These are phyloP conservation scores for Blastocystis sp. DNA, from an alignment of 352 stramenopile species.

Conservation along the genomic window DNA sequence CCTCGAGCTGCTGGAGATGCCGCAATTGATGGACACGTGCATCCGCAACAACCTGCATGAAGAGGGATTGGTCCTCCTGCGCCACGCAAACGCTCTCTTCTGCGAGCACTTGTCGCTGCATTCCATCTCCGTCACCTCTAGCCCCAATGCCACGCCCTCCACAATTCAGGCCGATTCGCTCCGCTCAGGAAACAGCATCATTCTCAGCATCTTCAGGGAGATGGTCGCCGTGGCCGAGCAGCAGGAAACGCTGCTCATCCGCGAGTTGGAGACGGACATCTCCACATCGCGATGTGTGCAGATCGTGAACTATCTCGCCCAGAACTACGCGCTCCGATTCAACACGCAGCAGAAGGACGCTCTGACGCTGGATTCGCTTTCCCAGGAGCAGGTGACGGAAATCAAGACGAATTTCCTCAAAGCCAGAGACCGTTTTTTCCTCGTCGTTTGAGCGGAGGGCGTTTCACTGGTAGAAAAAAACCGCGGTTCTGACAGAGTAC, in stretches of 20 bases:
- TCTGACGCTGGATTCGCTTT: background rate
- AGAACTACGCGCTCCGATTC: conserved; percentile 44
- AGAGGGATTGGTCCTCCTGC: conserved; percentile 80
- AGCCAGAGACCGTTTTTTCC: conserved; percentile 41
- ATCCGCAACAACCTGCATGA: conserved; percentile 92
- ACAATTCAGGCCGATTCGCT: background rate
- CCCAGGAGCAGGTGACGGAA: conserved; percentile 2
- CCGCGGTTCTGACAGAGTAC: conserved; percentile 11
- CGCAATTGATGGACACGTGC: conserved; percentile 91
- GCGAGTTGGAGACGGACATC: conserved; percentile 62
- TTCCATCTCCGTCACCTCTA: background rate
- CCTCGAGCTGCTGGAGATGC: conserved; percentile 92
- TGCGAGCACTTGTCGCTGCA: conserved; percentile 38
- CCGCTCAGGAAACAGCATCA: conserved; percentile 9
- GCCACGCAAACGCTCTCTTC: conserved; percentile 48
- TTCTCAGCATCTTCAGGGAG: conserved; percentile 59
- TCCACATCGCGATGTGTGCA: conserved; percentile 49
- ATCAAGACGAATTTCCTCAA: conserved; percentile 49
- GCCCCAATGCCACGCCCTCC: background rate
- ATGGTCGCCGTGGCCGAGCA: conserved; percentile 50
- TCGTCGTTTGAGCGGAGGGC: background rate
- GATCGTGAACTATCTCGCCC: conserved; percentile 38
- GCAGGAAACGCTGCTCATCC: conserved; percentile 47
- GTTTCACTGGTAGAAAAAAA: conserved; percentile 6
- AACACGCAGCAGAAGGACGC: conserved; percentile 1